Base-by-base conservation (phyloP, 2,329 filamentous ascomycete genomes). In the Colletotrichum limetticola region DNA sequence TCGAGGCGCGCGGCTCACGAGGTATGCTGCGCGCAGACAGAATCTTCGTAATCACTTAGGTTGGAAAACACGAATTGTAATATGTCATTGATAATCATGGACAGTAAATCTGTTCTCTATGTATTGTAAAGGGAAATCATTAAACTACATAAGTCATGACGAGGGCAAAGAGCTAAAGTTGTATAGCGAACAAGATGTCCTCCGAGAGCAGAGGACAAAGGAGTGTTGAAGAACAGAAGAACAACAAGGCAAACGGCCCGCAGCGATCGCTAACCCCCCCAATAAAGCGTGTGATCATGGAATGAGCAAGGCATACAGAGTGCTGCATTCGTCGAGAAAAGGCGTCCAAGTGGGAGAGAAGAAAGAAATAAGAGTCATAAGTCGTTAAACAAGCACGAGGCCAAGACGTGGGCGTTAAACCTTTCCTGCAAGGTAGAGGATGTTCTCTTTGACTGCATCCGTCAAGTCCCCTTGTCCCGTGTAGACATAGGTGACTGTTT, bases 401-500 rank as follows among this genome's bases (percentile, higher is more conserved):
- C 46, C 52, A 69, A 55, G 58, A 69, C 74, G 74, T 74, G 71
- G 37, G 60, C 55, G 37, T 79, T 76, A 87, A 30, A 85, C 78
- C 60, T 82, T 86, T 2, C 90, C 89, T 4, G 87, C 89, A 5
- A 91, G 80, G 75, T 90, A 87, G 66, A 84, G 64, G 58, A 91
- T 88, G 74, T 91, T 91, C 71, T 87, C 82, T 67, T 78, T 84
- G 57, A 89, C 84, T 2, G 83, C 83, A 12, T 83, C 81, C 1
- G 85, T 88, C 61, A 86, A 70, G 58, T 84, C 81, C 14, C 84
- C 84, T 66, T 85, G 81, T 46, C 87, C 87, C 0, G 86, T 89
- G 77, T 91, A 91, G 30, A 89, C 82, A 76, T 89, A 88, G 4
- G 82, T 80, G n/a, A 90, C 81, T 0, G 89, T 91, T 66, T 88